Base-by-base conservation (phyloP, 23 red algal genomes). In the Gracilaria caudata region DNA sequence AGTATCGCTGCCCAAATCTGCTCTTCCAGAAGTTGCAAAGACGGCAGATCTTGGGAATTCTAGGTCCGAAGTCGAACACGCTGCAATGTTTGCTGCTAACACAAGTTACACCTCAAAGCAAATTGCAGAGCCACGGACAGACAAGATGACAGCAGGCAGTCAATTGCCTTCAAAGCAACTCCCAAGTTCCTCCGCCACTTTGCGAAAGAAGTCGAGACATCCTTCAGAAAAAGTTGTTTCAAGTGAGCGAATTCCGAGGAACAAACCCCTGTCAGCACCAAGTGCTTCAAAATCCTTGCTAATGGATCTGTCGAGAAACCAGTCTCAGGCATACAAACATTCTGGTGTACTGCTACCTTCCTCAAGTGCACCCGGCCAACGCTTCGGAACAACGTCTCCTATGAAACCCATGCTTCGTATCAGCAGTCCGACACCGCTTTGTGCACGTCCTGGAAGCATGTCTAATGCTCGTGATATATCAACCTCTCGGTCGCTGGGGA, bases 201-300 rank as follows among this genome's bases (percentile, higher is more conserved):
- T 35, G 61, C 32, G 26, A 19, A 66, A 66, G 26, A 35, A 66
- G 19, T 24, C 61, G 29, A 75, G 70, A 47, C 70, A 75, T 75
- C 70, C 70, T 32, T 75, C 70, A 29, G 39, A 38, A 1, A 75
- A 75, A 17, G 39, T 75, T 75, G 37, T 46, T 43, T 46, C 70
- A 25, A 47, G 19, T 6, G 70, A 75, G 70, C 70, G 70, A 46
- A 75, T 75, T 26, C 70, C 70, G 4, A 75, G 70, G 49, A 75
- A 75, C 40, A 75, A 75, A 40, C 40, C 70, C 21, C 33, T 49
- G 32, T 3, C 61, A 16, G 14, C 13, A 35, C 36, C 29, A 7
- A 16, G 12, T 66, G 8, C 61, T 35, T 66, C 12, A 33, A 33
- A 37, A 33, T 30, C 61, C 30, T 0, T 36, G 4, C 61, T 11